phyloP scores from a whole-genome alignment of 805 yeast genomes.

The Naumovozyma castellii region DNA sequence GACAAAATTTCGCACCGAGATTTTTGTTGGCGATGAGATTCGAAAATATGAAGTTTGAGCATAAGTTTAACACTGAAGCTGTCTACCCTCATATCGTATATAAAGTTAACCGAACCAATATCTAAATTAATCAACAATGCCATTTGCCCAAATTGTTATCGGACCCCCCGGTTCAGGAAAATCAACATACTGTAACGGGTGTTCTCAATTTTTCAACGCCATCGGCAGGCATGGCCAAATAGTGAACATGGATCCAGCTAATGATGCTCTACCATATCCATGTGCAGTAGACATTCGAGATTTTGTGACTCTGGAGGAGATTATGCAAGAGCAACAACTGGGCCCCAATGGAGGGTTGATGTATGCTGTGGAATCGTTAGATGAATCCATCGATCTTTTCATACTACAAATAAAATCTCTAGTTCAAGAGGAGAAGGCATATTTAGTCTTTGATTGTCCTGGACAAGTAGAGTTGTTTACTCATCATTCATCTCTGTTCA shows the following conservation, averaged over 20 bases:
- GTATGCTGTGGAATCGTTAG: constrained; percentile 66
- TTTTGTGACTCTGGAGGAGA: constrained; percentile 62
- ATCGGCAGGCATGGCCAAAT: constrained; percentile 85
- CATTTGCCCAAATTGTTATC: constrained; percentile 83
- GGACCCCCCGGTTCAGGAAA: constrained; percentile 99
- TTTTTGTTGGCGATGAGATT: too few relatives aligned
- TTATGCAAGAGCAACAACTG: constrained; percentile 59
- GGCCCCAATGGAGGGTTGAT: constrained; percentile 90
- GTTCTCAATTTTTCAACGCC: constrained; percentile 85
- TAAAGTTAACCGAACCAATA: not conserved
- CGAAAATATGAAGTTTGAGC: too few relatives aligned
- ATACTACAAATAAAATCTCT: constrained; percentile 47
- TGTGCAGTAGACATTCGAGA: constrained; percentile 73
- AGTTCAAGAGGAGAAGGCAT: constrained; percentile 47
- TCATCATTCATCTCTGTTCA: constrained; percentile 65
- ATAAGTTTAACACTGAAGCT: too few relatives aligned
- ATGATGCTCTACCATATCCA: constrained; percentile 60
- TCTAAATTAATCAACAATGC: constrained; percentile 27
- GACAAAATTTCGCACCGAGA: too few relatives aligned
- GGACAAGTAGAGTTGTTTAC: constrained; percentile 96
- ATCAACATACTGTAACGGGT: constrained; percentile 88
- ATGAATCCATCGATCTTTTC: constrained; percentile 51
- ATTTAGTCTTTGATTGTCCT: constrained; percentile 80
- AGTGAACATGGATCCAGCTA: constrained; percentile 88
- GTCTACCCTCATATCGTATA: too few relatives aligned